phyloP scores from a whole-genome alignment of 306 rosid species.

The Chamaecrista fasciculata region DNA sequence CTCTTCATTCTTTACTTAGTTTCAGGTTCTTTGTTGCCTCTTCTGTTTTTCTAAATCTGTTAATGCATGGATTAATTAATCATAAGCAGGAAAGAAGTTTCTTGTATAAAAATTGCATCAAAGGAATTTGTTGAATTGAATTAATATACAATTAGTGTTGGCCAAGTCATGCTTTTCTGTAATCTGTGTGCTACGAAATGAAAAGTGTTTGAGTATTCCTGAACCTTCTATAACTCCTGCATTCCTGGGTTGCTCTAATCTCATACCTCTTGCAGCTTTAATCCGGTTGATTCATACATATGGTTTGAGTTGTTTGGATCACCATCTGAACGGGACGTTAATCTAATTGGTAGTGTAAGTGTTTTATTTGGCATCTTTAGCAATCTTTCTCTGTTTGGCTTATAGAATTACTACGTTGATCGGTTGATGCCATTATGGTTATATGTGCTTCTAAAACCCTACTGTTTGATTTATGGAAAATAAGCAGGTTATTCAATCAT shows the following conservation, averaged over 20 bases:
- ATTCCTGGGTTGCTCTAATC: constrained; percentile 15
- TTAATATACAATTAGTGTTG: not conserved
- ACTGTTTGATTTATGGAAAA: constrained; percentile 6
- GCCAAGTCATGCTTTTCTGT: not conserved
- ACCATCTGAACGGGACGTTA: constrained; percentile 73
- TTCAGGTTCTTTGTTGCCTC: too few species aligned
- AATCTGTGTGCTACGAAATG: not conserved
- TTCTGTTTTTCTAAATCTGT: too few species aligned
- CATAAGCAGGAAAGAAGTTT: too few species aligned
- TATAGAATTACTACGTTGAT: not conserved
- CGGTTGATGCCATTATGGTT: not conserved
- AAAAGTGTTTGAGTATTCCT: not conserved
- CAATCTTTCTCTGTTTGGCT: not conserved
- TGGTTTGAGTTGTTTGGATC: constrained; percentile 90
- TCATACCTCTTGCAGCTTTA: constrained; percentile 60
- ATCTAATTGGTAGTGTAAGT: constrained; percentile 82
- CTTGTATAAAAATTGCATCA: too few species aligned
- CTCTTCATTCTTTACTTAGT: too few species aligned
- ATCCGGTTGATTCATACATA: constrained; percentile 79
- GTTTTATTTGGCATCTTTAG: constrained; percentile 8
- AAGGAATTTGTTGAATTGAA: too few species aligned
- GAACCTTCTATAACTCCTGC: constrained; percentile 3
- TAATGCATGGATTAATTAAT: too few species aligned
- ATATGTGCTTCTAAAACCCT: not conserved
- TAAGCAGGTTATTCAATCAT: constrained; percentile 82